Base-by-base conservation (phyloP, 2,329 filamentous ascomycete species). In the Colletotrichum liriopes region DNA sequence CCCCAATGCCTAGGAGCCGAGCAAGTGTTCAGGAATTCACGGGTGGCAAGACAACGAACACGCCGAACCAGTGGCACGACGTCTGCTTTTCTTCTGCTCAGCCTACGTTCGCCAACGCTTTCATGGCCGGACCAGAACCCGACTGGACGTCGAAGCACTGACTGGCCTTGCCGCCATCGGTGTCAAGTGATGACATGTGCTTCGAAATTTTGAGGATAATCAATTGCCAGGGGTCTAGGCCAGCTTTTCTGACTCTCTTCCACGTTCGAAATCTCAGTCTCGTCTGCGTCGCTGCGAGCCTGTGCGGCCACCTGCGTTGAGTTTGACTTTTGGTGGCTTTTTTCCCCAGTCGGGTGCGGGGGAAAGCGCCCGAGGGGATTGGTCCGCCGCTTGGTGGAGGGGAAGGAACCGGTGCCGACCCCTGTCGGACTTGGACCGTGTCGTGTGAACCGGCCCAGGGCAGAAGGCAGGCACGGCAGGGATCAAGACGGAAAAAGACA, bases 281-380 rank as follows among this genome's bases (percentile, higher is more conserved):
- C 39, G 14, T 26, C 9, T 45, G 8, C 47, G 23, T 18, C 3
- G n/a, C 51, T 37, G n/a, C 26, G 35, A 4, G 63, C 41, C 65
- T 43, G 47, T 67, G 65, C 55, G 35, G 55, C 37, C 45, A 43
- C 29, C 16, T 52, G 54, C 20, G 45, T 60, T 47, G 56, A 16
- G 43, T 60, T 49, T 51, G 41, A 47, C 16, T 49, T 49, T 55
- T 71, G 49, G 49, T 67, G 39, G 32, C 67, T 60, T 52, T 47
- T 62, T 26, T 35, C 23, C 23, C 23, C 16, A n/a, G 43, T 61
- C 55, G 32, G 23, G 43, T 64, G 69, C 59, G 65, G 65, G 65
- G 58, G 26, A 63, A 49, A 45, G 35, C 32, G 51, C 37, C 26
- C 45, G 64, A 12, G 23, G 49, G 20, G 63, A 67, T 71, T 67